Base-by-base conservation (phyloP, 2,329 filamentous ascomycete genomes). In the Colletotrichum tofieldiae region DNA sequence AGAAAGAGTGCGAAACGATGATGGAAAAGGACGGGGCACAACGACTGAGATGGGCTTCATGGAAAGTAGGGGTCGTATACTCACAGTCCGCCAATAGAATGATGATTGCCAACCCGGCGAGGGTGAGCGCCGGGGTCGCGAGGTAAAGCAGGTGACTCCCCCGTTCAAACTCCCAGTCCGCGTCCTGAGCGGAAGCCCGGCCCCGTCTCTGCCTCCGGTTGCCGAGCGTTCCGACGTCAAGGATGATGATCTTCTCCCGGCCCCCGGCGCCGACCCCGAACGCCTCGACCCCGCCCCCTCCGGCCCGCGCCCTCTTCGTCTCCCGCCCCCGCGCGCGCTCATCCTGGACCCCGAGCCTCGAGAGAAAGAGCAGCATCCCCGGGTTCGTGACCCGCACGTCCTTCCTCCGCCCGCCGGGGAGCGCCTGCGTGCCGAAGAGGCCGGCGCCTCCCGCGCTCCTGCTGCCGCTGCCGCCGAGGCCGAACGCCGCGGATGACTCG, bases 141-240 rank as follows among this genome's bases (percentile, higher is more conserved):
- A 89, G 79, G 74, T 89, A 89, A 39, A 89, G 76, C 23, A 85
- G 70, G 66, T 88, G 84, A 29, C 86, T 87, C 1, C 86, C 67
- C 82, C 84, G 84, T 37, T 86, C 86, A 3, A 85, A 74, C 55
- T 84, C 81, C 5, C 79, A 75, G 52, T 73, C 78, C 66, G 79
- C 74, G 8, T 80, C 59, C 32, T 79, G 73, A 45, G 76, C 78
- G 75, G 73, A 68, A 71, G 76, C 67, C 65, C 76, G 75, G 64
- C 76, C 76, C 1, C 75, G 73, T 20, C 26, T 47, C 54, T 18
- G 45, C 11, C 16, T 16, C 41, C 20, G 29, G 43, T 23, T 2
- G 9, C 79, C 77, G 2, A 82, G 65, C 3, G 77, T 81, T 8
- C 81, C 74, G 7, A 76, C 73, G 18, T 73, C 72, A 1, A 59